Evolutionary conservation across 805 yeast species (phyloP).

Genomic region (Jamesozyma jinghongensis): DNA sequence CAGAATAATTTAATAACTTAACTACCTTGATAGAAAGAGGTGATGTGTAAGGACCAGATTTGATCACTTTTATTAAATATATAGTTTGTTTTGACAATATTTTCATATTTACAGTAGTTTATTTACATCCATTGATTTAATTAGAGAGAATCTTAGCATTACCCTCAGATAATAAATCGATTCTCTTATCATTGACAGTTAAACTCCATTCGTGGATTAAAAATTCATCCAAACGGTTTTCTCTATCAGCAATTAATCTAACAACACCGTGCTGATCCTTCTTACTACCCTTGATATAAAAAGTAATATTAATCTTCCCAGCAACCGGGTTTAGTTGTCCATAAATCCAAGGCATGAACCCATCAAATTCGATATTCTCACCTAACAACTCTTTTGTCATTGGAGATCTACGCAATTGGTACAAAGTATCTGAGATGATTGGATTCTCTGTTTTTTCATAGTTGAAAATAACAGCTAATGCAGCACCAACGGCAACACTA

Average conservation of each 20-base stretch:
- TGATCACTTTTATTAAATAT: not conserved
- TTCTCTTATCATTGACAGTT: constrained; percentile 37
- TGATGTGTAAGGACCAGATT: no score
- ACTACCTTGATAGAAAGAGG: no score
- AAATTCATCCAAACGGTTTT: constrained; percentile 48
- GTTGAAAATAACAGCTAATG: constrained; percentile 67
- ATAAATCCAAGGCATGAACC: constrained; percentile 72
- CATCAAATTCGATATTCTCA: constrained; percentile 60
- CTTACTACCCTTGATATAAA: constrained; percentile 56
- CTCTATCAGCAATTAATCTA: constrained; percentile 62
- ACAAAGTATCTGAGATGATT: constrained; percentile 75
- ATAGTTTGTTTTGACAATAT: no score
- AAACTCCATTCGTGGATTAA: constrained; percentile 56
- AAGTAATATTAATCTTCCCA: constrained; percentile 68
- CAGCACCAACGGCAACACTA: constrained; percentile 42
- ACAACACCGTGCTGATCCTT: constrained; percentile 44
- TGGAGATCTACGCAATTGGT: constrained; percentile 70
- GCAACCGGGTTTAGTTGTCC: constrained; percentile 79
- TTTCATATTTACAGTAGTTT: not conserved
- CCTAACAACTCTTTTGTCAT: constrained; percentile 59
- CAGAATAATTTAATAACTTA: no score
- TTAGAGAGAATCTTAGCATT: not conserved
- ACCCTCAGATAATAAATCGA: constrained; percentile 44
- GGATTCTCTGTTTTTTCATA: constrained; percentile 91
- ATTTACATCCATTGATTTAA: not conserved